A percentile compares a stretch with the other conserved stretches of the same genome.
These are phyloP conservation scores for Amphibolis antarctica DNA, from an alignment of 106 monocot species.

Conservation along the genomic window DNA sequence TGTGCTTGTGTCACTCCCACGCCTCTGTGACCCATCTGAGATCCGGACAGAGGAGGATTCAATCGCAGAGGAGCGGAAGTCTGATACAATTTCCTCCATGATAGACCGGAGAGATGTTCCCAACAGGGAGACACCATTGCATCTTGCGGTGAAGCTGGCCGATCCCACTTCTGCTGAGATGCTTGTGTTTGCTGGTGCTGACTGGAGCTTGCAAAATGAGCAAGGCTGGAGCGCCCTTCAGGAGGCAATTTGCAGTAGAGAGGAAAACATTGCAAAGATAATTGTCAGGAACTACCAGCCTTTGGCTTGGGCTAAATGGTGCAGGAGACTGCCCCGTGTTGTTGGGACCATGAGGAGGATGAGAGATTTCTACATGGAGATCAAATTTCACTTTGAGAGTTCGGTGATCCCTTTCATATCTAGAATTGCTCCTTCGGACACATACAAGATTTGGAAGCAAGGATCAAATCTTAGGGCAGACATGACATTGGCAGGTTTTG, in stretches of 20 bases:
- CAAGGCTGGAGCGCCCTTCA: conserved; percentile 79
- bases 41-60: conserved; percentile 61
- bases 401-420: conserved; percentile 84
- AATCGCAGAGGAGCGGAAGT: conserved; percentile 46
- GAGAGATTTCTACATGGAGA: conserved; percentile 93
- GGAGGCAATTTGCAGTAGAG: conserved; percentile 64
- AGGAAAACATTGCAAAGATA: conserved; percentile 51
- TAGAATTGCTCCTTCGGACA: conserved; percentile 81
- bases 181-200: conserved; percentile 72
- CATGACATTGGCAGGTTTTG: conserved; percentile 86
- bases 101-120: conserved; percentile 83
- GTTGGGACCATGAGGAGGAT: conserved; percentile 59
- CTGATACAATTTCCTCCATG: conserved; percentile 49
- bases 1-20: conserved; percentile 39
- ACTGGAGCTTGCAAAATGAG: conserved; percentile 85
- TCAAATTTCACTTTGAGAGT: conserved; percentile 90
- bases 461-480: conserved; percentile 77
- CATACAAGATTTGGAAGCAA: conserved; percentile 87
- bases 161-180: conserved; percentile 53
- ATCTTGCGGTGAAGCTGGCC: conserved; percentile 53
- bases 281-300: conserved; percentile 74
- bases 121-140: conserved; percentile 61
- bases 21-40: conserved; percentile 26
- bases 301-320: conserved; percentile 79
- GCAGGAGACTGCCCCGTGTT: conserved; percentile 59